Evolutionary conservation across 805 yeast genomes (phyloP).

Genomic region (Scheffersomyces stipitis): DNA sequence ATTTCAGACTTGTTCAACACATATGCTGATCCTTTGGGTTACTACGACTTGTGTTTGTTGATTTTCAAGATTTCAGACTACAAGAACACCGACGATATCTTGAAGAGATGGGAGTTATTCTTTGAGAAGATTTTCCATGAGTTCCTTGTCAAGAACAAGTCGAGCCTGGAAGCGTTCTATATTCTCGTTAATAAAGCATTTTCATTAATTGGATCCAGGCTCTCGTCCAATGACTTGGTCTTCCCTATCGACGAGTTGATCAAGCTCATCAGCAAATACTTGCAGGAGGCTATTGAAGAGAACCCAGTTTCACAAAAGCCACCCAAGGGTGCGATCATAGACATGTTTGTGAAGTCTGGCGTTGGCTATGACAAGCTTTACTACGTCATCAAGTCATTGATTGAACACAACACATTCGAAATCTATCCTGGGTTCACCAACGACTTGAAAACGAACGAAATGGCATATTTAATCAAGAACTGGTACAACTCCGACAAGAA

Average conservation of each 20-base stretch:
- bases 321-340: conserved; percentile 57
- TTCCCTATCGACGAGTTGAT: conserved; percentile 76
- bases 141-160: conserved; percentile 17
- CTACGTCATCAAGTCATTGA: conserved; percentile 58
- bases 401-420: conserved; percentile 59
- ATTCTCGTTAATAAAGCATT: conserved; percentile 39
- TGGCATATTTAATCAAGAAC: conserved; percentile 59
- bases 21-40: conserved; percentile 84
- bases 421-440: conserved; percentile 46
- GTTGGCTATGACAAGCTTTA: conserved; percentile 64
- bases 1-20: conserved; percentile 81
- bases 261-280: conserved; percentile 60
- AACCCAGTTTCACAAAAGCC: conserved; percentile 31
- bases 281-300: conserved; percentile 39
- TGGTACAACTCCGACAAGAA: conserved; percentile 70
- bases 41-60: conserved; percentile 74
- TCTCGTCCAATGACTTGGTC: conserved; percentile 69
- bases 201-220: conserved; percentile 57
- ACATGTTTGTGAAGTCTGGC: conserved; percentile 63
- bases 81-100: conserved; percentile 78
- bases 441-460: conserved; percentile 47
- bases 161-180: conserved; percentile 37
- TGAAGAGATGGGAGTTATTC: conserved; percentile 75
- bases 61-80: conserved; percentile 84
- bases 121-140: conserved; percentile 51